phyloP scores from a whole-genome alignment of 2,329 filamentous ascomycete genomes.

The Alternaria sp. region DNA sequence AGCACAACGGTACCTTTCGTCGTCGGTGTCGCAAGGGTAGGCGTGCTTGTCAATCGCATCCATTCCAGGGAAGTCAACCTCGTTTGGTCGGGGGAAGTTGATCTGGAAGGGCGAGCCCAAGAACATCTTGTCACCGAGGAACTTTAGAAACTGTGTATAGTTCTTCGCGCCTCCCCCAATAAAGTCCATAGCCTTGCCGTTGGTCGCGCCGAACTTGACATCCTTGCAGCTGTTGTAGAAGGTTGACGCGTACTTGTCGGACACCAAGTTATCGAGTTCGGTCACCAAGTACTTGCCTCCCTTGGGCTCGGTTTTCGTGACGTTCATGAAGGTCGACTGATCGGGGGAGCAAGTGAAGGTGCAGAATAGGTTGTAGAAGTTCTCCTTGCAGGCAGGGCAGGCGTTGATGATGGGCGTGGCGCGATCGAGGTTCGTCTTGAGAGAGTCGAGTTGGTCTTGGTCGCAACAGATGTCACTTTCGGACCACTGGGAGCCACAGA shows the following conservation, averaged over 20 bases:
- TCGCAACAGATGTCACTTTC: conserved; percentile 85
- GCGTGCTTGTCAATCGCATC: conserved; percentile 72
- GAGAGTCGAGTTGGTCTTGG: conserved; percentile 78
- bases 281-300: conserved; percentile 74
- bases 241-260: conserved; percentile 80
- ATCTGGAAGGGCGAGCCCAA: conserved; percentile 97
- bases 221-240: conserved; percentile 99
- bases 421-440: conserved; percentile 84
- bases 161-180: conserved; percentile 96
- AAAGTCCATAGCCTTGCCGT: conserved; percentile 91
- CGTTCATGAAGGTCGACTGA: conserved; percentile 93
- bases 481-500: conserved; percentile 89
- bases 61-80: conserved; percentile 74
- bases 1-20: conserved; percentile 85
- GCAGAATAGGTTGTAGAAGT: conserved; percentile 98
- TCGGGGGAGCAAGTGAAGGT: conserved; percentile 98
- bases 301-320: conserved; percentile 76
- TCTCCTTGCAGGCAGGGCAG: conserved; percentile 95
- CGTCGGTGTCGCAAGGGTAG: conserved; percentile 88
- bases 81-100: conserved; percentile 75
- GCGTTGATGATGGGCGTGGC: conserved; percentile 89
- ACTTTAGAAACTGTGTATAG: conserved; percentile 85
- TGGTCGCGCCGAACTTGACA: conserved; percentile 95
- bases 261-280: conserved; percentile 89
- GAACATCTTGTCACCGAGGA: conserved; percentile 88